Evolutionary conservation across 2,329 filamentous ascomycete genomes (phyloP).

Genomic region (Monilinia polystroma): DNA sequence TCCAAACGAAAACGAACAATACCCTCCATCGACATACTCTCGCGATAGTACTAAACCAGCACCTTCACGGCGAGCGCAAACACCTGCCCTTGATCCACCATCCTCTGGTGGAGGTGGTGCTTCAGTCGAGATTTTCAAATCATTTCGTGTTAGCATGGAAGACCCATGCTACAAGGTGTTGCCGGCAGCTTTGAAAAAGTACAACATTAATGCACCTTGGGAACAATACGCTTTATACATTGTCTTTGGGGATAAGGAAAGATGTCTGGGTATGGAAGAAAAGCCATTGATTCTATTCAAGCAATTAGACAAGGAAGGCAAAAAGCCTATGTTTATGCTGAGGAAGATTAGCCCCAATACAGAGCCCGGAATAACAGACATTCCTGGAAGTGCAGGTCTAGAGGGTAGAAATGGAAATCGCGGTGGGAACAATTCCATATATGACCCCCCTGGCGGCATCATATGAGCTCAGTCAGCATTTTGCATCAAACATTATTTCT

Average conservation of each 20-base stretch:
- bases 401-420: slow-evolving; percentile 29
- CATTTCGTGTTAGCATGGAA: slow-evolving; percentile 95
- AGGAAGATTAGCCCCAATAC: slow-evolving; percentile 44
- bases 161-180: slow-evolving; percentile 97
- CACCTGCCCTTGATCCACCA: slow-evolving; percentile 61
- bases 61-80: slow-evolving; percentile 57
- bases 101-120: slow-evolving; percentile 48
- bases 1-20: slow-evolving; percentile 47
- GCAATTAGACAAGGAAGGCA: slow-evolving; percentile 91
- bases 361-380: slow-evolving; percentile 43
- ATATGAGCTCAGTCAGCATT: slow-evolving; percentile 32
- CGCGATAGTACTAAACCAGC: slow-evolving; percentile 40
- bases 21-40: slow-evolving; percentile 36
- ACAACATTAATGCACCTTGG: slow-evolving; percentile 97
- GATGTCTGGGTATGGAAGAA: slow-evolving; percentile 87
- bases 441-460: slow-evolving; percentile 40
- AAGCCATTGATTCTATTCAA: slow-evolving; percentile 96
- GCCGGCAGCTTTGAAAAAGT: slow-evolving; percentile 92
- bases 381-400: slow-evolving; percentile 30
- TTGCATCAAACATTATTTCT: slow-evolving; percentile 18
- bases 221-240: slow-evolving; percentile 97
- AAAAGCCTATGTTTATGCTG: slow-evolving; percentile 88
- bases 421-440: slow-evolving; percentile 29
- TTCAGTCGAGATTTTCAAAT: slow-evolving; percentile 96
- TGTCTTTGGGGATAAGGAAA: slow-evolving; percentile 97